Base-by-base conservation (phyloP, 805 yeast genomes). In the Yarrowia sp. region DNA sequence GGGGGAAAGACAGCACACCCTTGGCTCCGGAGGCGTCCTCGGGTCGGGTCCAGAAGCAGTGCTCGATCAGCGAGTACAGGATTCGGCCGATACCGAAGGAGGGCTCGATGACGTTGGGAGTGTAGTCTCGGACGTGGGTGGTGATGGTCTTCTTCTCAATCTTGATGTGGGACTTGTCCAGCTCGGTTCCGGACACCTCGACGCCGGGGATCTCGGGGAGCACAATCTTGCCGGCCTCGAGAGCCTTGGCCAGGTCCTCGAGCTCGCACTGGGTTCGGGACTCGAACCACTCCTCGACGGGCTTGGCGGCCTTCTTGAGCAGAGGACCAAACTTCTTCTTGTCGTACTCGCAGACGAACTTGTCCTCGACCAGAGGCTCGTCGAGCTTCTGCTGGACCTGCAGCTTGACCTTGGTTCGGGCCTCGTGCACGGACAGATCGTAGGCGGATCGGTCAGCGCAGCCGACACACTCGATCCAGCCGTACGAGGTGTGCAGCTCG, bases 401-500 rank as follows among this genome's bases (percentile, higher is more conserved):
- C 75, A 95, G 83, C 81, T 92, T 94, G 82, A 92, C 97, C 81
- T 92, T 92, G 70, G 99, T 95, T 81, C 91, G 90, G 69, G 94
- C 95, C 55, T 98, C 82, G 79, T 95, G 99, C 71, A 96, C 99
- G 61, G 94, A 86, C 80, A 95, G 86, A 82, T 95, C 99, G 78
- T 92, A 95, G 50, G 99, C 99, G 56, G 97, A 91, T 84, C 99
- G 88, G 82, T 95, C 99, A 73, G 99, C 99, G 83, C 98, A 95
- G 74, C 99, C 99, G 78, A 95, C 98, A 88, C 99, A 96, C 83
- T 95, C 99, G 75, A 95, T 91, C 99, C 99, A 95, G 75, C 99
- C 99, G 76, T 92, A 95, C 42, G 97, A 91, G 52, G 97, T 89
- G 75, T 90, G 88, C 76, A 95, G 84, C 83, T 95, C 99, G 73